Percentiles rank a stretch among this genome's conserved stretches.
Evolutionary conservation across 1,284 basidiomycete genomes (phyloP).

Genomic region (Ustilago cynodontis): DNA sequence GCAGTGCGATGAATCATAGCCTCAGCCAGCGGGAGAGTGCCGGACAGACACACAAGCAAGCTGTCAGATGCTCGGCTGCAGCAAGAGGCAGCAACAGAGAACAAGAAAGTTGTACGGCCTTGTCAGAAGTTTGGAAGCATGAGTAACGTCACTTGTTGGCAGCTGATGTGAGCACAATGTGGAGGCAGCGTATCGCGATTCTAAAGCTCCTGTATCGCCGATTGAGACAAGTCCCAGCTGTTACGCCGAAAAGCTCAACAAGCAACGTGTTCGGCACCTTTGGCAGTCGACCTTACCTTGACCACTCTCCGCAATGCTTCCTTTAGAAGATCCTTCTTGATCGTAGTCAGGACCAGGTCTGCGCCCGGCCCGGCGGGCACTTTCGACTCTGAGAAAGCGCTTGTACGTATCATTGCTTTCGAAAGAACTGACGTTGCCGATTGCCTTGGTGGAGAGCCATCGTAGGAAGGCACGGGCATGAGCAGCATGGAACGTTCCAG

Average conservation of each 20-base stretch:
- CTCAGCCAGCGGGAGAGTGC: neutral
- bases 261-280: too few species aligned
- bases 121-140: constrained; percentile 1
- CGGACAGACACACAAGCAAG: neutral
- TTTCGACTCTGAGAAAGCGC: too few species aligned
- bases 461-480: neutral
- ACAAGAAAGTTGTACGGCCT: constrained; percentile 2
- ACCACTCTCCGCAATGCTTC: too few species aligned
- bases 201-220: neutral
- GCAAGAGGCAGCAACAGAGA: neutral
- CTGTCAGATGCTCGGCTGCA: constrained; percentile 11
- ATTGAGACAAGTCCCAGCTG: neutral
- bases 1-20: constrained; percentile 15
- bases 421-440: too few species aligned
- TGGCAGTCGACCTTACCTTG: too few species aligned
- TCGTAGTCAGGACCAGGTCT: too few species aligned
- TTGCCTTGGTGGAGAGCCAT: too few species aligned
- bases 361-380: too few species aligned
- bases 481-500: neutral
- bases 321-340: too few species aligned
- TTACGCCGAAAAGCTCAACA: neutral
- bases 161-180: constrained; percentile 7
- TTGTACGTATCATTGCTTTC: too few species aligned
- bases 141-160: constrained; percentile 12
- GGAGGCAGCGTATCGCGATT: constrained; percentile 11